These are phyloP conservation scores for Rosa persica DNA, from an alignment of 306 rosid species.

Conservation along the genomic window DNA sequence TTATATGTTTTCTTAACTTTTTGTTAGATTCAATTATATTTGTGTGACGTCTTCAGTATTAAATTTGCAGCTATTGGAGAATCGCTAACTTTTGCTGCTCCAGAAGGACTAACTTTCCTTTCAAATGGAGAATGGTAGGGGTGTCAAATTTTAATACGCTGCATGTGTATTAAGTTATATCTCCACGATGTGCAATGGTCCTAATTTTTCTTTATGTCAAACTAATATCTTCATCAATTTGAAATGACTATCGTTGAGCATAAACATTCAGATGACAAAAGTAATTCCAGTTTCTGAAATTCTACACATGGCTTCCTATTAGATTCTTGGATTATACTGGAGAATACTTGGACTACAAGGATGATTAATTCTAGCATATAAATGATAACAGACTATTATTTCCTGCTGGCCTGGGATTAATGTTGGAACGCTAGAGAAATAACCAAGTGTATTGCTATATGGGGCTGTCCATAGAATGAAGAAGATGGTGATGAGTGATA, in stretches of 20 bases:
- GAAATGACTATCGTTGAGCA: background rate
- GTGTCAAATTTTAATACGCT: background rate
- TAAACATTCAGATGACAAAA: background rate
- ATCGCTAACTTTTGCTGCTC: slow-evolving; percentile 65
- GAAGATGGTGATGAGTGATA: too few species aligned
- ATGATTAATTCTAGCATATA: background rate
- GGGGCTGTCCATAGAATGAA: too few species aligned
- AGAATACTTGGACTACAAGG: background rate
- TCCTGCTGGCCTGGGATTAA: too few species aligned
- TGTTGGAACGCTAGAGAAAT: too few species aligned
- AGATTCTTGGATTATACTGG: background rate
- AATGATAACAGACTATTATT: too few species aligned
- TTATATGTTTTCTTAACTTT: background rate
- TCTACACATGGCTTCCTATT: background rate
- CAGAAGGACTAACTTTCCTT: slow-evolving; percentile 57
- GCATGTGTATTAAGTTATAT: background rate
- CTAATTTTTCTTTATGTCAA: background rate
- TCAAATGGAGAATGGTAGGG: slow-evolving; percentile 96
- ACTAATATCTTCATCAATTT: background rate
- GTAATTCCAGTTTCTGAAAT: background rate
- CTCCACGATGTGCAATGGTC: background rate
- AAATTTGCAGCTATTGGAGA: slow-evolving; percentile 80
- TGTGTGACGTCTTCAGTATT: slow-evolving; percentile 25
- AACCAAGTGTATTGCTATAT: too few species aligned
- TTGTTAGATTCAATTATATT: background rate